A percentile compares a stretch with the other conserved stretches of the same genome.
These are phyloP conservation scores for Nicotiana noctiflora DNA, from an alignment of 257 asterid species.

Conservation along the genomic window DNA sequence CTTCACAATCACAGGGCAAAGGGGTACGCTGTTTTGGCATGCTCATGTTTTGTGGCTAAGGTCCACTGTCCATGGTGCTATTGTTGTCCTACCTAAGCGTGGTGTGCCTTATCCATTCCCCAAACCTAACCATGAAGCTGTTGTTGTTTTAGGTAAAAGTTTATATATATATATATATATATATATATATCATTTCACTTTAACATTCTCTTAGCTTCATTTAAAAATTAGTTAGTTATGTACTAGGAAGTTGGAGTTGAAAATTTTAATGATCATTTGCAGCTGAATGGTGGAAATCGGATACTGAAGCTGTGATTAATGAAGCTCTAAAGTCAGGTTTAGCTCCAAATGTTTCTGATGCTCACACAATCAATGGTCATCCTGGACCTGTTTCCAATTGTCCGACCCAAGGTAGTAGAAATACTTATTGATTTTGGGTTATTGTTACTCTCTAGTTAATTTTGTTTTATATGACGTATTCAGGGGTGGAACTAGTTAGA, in stretches of 20 bases:
- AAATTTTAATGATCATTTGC: background rate
- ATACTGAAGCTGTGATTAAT: constrained; percentile 68
- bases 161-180: too few relatives aligned
- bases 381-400: constrained; percentile 61
- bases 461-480: too few relatives aligned
- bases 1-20: constrained; percentile 79
- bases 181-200: too few relatives aligned
- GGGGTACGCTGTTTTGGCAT: constrained; percentile 90
- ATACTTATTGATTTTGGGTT: too few relatives aligned
- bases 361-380: constrained; percentile 85
- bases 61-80: constrained; percentile 75
- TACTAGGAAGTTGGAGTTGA: background rate
- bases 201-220: background rate
- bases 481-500: too few relatives aligned
- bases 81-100: constrained; percentile 73
- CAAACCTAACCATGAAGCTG: constrained; percentile 70
- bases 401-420: constrained; percentile 33
- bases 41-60: constrained; percentile 88
- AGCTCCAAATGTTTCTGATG: constrained; percentile 88
- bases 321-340: constrained; percentile 65
- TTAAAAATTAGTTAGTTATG: background rate
- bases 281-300: constrained; percentile 99
- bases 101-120: constrained; percentile 91
- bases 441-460: too few relatives aligned
- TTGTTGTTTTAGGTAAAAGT: constrained; percentile 51